These are phyloP conservation scores for Aegilops sharonensis DNA, from an alignment of 176 grass and related monocot species.

Conservation along the genomic window DNA sequence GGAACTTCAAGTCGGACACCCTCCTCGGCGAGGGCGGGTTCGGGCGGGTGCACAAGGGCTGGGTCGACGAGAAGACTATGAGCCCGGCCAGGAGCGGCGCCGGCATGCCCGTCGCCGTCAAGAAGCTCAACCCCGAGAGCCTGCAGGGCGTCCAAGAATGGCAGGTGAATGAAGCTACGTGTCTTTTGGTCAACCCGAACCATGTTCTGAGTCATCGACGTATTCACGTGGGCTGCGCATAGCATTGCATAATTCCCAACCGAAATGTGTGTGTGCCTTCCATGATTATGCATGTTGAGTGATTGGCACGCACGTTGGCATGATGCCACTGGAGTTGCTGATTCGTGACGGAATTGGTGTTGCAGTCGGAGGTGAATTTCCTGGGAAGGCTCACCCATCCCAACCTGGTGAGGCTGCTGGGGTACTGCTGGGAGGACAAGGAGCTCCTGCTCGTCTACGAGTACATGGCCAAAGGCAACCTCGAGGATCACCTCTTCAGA, in stretches of 20 bases:
- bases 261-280: background rate
- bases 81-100: constrained; percentile 45
- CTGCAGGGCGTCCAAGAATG: constrained; percentile 73
- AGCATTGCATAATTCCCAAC: background rate
- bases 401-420: constrained; percentile 67
- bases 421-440: constrained; percentile 66
- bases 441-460: constrained; percentile 83
- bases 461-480: constrained; percentile 69
- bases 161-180: constrained; percentile 34
- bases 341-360: background rate
- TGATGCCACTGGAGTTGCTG: background rate
- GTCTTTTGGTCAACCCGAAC: background rate
- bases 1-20: constrained; percentile 56
- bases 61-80: constrained; percentile 60
- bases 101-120: constrained; percentile 63
- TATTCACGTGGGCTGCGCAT: constrained; percentile 23
- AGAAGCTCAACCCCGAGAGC: constrained; percentile 74
- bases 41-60: constrained; percentile 70
- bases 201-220: background rate
- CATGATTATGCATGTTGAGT: background rate
- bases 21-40: constrained; percentile 80
- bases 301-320: constrained; percentile 37
- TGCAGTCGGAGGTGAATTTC: constrained; percentile 72
- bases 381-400: constrained; percentile 68
- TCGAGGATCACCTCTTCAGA: constrained; percentile 78